Base-by-base conservation (phyloP, 2,329 filamentous ascomycete species). In the Neopestalotiopsis rosae region DNA sequence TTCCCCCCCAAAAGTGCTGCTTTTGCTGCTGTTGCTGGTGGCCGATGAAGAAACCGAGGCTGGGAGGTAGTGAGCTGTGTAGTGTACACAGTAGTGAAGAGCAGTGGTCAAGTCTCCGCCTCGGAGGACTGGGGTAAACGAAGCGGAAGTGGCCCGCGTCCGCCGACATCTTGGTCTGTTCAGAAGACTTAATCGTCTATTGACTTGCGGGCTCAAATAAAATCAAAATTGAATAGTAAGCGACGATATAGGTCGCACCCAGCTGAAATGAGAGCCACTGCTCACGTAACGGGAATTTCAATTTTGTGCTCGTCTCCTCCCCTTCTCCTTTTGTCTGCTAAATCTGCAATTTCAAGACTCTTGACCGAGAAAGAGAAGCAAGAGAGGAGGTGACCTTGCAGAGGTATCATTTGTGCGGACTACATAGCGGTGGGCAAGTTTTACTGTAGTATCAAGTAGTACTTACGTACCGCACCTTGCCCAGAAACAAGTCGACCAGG, bases 221-320 rank as follows among this genome's bases (percentile, higher is more conserved):
- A 59, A 59, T 38, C 6, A 59, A 34, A 24, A 14, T 12, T 14
- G 24, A 30, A 30, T 59, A 59, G 57, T n/a, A 30, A 17, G 57
- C 57, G 24, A 59, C 24, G 17, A 59, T 62, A 62, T 38, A 38
- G 30, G 59, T 62, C 10, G 59, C n/a, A 62, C n/a, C 40, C n/a
- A 62, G n/a, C 45, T 52, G 45, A 52, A 52, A 52, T 52, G 45
- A 52, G 45, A 52, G 45, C 45, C 45, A 52, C 45, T 52, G 45
- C 20, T 52, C 45, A 52, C 45, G 45, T 52, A 52, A 52, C n/a
- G 6, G 45, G 45, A 52, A 52, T 52, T 52, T 52, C 45, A 52
- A 52, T 52, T 24, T 20, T 52, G 9, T 52, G 17, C 45, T 17
- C 45, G 14, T 52, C 45, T 52, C 45, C 45, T 20, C 9, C n/a